Evolutionary conservation across 768 basidiomycete genomes (phyloP).

Genomic region (Pleurotus eryngii): DNA sequence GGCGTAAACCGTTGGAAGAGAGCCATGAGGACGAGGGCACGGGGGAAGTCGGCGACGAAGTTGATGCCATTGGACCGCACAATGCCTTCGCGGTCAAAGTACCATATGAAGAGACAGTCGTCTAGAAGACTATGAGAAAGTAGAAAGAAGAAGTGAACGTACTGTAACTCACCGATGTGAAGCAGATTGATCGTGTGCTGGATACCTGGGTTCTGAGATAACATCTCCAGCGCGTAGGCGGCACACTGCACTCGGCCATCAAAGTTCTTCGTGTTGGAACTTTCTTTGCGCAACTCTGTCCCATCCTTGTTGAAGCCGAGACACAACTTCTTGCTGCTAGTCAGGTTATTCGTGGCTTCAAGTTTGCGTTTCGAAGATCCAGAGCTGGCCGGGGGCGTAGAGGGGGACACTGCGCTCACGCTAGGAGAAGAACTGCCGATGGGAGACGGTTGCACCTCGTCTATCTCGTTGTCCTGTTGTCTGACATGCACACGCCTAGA

Average conservation of each 20-base stretch:
- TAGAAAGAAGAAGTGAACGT: neutral
- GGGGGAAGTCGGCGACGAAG: conserved; percentile 21
- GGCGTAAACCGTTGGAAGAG: conserved; percentile 20
- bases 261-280: neutral
- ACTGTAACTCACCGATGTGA: conserved; percentile 2
- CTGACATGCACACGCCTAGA: neutral
- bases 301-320: neutral
- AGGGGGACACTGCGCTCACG: neutral
- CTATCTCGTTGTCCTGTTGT: neutral
- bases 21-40: conserved; percentile 22
- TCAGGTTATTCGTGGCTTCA: neutral
- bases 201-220: conserved; percentile 7
- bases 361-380: neutral
- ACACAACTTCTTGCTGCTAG: neutral
- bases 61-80: conserved; percentile 21
- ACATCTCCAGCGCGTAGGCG: conserved; percentile 3
- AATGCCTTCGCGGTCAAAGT: conserved; percentile 21
- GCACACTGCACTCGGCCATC: conserved; percentile 7
- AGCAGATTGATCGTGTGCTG: conserved; percentile 10
- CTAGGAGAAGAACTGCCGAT: too few species aligned
- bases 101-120: conserved; percentile 21
- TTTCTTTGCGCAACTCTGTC: neutral
- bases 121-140: conserved; percentile 9
- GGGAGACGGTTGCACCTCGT: too few species aligned
- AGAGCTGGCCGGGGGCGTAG: neutral